Evolutionary conservation across 345 rosid species (phyloP).

Genomic region (Pistacia atlantica): DNA sequence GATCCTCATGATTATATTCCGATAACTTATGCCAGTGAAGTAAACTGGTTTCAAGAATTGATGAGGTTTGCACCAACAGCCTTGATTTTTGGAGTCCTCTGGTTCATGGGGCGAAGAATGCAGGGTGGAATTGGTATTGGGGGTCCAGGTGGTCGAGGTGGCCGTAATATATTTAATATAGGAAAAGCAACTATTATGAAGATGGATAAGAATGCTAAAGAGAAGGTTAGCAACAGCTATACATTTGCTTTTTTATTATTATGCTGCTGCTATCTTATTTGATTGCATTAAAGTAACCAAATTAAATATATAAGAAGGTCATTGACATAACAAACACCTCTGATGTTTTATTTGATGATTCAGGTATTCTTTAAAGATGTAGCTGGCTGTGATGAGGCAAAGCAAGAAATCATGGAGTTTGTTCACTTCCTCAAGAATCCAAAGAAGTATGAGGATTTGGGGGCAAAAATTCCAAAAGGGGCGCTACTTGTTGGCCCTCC

Average conservation of each 20-base stretch:
- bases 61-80: slow-evolving; percentile 45
- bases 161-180: slow-evolving; percentile 47
- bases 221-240: slow-evolving; percentile 36
- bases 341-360: slow-evolving; percentile 18
- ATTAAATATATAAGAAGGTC: background rate
- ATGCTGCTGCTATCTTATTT: slow-evolving; percentile 9
- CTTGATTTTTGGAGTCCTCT: slow-evolving; percentile 36
- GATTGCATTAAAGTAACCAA: background rate
- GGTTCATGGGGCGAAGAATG: slow-evolving; percentile 40
- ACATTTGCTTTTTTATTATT: background rate
- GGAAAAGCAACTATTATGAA: slow-evolving; percentile 50
- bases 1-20: slow-evolving; percentile 49
- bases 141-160: slow-evolving; percentile 49
- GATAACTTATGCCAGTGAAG: slow-evolving; percentile 41
- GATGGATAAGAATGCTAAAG: slow-evolving; percentile 49
- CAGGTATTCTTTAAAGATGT: slow-evolving; percentile 57
- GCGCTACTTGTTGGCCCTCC: slow-evolving; percentile 59
- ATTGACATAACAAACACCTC: background rate
- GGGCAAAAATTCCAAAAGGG: slow-evolving; percentile 62
- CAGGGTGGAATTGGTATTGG: slow-evolving; percentile 48
- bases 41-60: slow-evolving; percentile 40
- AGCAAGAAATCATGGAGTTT: slow-evolving; percentile 59
- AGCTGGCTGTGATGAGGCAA: slow-evolving; percentile 67
- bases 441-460: slow-evolving; percentile 49
- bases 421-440: slow-evolving; percentile 69